Base-by-base conservation (phyloP, 768 basidiomycete species). In the Mycena amicta region DNA sequence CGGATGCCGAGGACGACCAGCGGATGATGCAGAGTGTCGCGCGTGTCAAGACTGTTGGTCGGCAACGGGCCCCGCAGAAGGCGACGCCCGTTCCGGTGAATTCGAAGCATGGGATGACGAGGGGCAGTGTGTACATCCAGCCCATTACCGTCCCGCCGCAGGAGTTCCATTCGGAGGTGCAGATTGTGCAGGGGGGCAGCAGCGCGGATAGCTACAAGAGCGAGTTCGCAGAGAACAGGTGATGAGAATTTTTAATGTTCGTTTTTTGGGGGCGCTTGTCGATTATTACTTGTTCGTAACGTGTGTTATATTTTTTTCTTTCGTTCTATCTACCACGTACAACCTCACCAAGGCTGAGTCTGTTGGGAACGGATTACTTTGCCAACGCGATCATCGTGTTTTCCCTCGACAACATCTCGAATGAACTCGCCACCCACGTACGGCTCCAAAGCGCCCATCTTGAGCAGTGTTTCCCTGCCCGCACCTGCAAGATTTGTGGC, bases 41-140 rank as follows among this genome's bases (percentile, higher is more conserved):
- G 28, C 57, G 62, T 20, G 59, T 64, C 43, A 64, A 64, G 56
- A 60, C 47, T 55, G 62, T 64, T 15, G 62, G 62, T 1, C 62
- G 62, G n/a, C 58, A 56, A 26, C 55, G 59, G 1, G 62, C 62
- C 13, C 59, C 56, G 49, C 16, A 13, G 23, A 64, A 60, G 56
- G 33, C 52, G 23, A 64, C 62, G 26, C 62, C 62, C 1, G 56
- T 56, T 31, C 62, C 62, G 1, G 53, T 64, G 2, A 33, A 26
- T n/a, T 30, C 55, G 41, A 50, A 37, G 39, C 61, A 63, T 26
- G 54, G 52, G 1, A 16, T 59, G 31, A 55, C 55, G 49, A 57
- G 58, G 55, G 62, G 58, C 8, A 64, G 62, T 43, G 30, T 64
- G 6, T 64, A 60, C 50, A 64, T 64, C 49, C 62, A 64, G 53